Conservation (phyloP, 208 protist genomes). For the Trypanosoma scelopori region DNA sequence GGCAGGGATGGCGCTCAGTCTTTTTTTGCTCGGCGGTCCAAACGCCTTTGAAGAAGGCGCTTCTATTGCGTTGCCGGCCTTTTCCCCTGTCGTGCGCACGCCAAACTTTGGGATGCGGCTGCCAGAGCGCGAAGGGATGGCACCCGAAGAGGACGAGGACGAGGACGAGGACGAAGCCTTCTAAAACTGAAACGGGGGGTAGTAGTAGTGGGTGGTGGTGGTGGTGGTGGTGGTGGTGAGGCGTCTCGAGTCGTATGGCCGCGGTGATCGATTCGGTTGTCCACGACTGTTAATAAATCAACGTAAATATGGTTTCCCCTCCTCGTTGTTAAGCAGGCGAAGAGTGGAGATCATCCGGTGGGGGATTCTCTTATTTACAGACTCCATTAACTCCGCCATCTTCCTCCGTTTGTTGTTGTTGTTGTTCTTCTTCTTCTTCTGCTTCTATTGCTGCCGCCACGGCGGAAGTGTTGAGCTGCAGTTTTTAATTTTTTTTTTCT, state of each 20-base stretch:
- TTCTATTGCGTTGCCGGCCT: slow-evolving; percentile 44
- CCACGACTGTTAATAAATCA: slow-evolving; percentile 6
- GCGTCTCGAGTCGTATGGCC: too few species aligned
- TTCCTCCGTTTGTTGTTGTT: neutral
- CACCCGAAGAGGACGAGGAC: slow-evolving; percentile 52
- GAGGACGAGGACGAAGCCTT: slow-evolving; percentile 23
- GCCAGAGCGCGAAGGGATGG: slow-evolving; percentile 32
- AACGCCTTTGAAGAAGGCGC: slow-evolving; percentile 50
- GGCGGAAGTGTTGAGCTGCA: too few species aligned
- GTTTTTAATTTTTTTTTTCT: too few species aligned
- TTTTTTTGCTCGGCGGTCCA: slow-evolving; percentile 74
- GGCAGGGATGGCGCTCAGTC: slow-evolving; percentile 63
- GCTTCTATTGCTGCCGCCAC: too few species aligned
- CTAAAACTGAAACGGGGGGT: slow-evolving; percentile 18
- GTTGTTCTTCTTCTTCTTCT: neutral
- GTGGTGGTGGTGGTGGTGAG: neutral
- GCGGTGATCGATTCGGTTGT: neutral
- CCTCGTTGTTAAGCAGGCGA: neutral
- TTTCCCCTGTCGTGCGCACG: slow-evolving; percentile 52
- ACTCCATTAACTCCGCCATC: slow-evolving; percentile 7
- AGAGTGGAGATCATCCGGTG: neutral
- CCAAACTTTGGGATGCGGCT: slow-evolving; percentile 53
- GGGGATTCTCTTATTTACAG: neutral
- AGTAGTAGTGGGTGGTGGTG: neutral
- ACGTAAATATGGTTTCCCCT: neutral